Evolutionary conservation across 176 grass and related monocot genomes (phyloP).

Genomic region (Lolium rigidum): DNA sequence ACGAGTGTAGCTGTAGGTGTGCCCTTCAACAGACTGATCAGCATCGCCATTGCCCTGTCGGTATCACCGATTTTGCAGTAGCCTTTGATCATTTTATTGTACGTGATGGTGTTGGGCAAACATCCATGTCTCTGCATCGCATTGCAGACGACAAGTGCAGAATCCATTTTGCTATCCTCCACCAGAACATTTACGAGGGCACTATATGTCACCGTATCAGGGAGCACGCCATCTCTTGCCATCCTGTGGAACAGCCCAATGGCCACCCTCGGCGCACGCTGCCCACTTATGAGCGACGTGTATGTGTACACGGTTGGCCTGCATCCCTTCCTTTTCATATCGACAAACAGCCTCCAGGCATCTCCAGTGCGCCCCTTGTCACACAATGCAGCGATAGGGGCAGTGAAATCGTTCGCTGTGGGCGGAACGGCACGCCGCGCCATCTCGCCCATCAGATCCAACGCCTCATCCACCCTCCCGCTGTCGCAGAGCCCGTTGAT

Average conservation of each 20-base stretch:
- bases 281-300: slow-evolving; percentile 59
- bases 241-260: slow-evolving; percentile 71
- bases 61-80: slow-evolving; percentile 51
- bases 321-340: slow-evolving; percentile 47
- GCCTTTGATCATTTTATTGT: slow-evolving; percentile 63
- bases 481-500: slow-evolving; percentile 48
- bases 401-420: slow-evolving; percentile 44
- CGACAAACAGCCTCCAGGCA: slow-evolving; percentile 52
- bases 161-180: slow-evolving; percentile 41
- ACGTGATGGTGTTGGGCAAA: slow-evolving; percentile 50
- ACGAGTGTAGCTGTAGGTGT: slow-evolving; percentile 51
- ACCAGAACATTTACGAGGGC: slow-evolving; percentile 55
- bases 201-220: slow-evolving; percentile 55
- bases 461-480: slow-evolving; percentile 43
- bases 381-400: slow-evolving; percentile 48
- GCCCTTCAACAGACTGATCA: slow-evolving; percentile 44
- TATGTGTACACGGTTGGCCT: slow-evolving; percentile 54
- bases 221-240: slow-evolving; percentile 50
- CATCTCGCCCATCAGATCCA: slow-evolving; percentile 59
- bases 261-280: slow-evolving; percentile 50
- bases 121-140: slow-evolving; percentile 49
- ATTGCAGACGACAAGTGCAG: slow-evolving; percentile 49
- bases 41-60: slow-evolving; percentile 59
- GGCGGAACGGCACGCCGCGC: slow-evolving; percentile 37
- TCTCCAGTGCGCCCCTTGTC: slow-evolving; percentile 40